Base-by-base conservation (phyloP, 2,329 filamentous ascomycete species). In the Paraphaeosphaeria sporulosa region DNA sequence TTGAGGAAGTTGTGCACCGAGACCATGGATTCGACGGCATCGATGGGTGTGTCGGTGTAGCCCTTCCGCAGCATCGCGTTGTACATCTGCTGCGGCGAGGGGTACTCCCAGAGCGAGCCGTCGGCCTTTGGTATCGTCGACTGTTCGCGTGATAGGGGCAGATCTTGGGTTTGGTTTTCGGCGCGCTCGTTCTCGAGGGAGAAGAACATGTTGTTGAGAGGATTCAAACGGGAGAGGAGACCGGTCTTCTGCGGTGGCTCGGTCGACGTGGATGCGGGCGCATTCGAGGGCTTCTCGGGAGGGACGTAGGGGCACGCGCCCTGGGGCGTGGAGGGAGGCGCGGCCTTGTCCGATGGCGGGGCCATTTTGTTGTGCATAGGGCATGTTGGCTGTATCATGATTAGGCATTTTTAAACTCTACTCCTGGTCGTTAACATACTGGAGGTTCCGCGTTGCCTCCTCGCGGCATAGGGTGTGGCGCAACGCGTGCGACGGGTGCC, bases 81-180 rank as follows among this genome's bases (percentile, higher is more conserved):
- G 84, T 98, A 99, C 95, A 99, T 99, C 80, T 99, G 95, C 81
- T 99, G 95, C 0, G 95, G 94, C 0, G 93, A 97, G 0, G 95
- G 95, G 76, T 99, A 99, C 79, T 98, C 95, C 95, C 95, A 99
- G 72, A 92, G 96, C 50, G 87, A 86, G 61, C 79, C 81, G 69
- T 90, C 88, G 71, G 91, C 92, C 68, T 91, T 91, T n/a, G 95
- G 95, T 69, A 99, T 99, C 0, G 94, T 93, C 0, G 92, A 96
- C 32, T 86, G 81, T 78, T 97, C 93, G 68, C 95, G 91, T 7
- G 89, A 86, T 1, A 94, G 90, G 0, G 94, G 91, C 0, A 99
- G 87, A 25, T 85, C 82, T 27, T 91, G 80, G 4, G 86, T 85
- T 79, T 99, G 95, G 64, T 91, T 83, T 0, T 87, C 83, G 2